Evolutionary conservation across 495 filamentous ascomycete species (phyloP), one percentile per base, ranked within the genome.

Genomic region (Cairneyella variabilis): DNA sequence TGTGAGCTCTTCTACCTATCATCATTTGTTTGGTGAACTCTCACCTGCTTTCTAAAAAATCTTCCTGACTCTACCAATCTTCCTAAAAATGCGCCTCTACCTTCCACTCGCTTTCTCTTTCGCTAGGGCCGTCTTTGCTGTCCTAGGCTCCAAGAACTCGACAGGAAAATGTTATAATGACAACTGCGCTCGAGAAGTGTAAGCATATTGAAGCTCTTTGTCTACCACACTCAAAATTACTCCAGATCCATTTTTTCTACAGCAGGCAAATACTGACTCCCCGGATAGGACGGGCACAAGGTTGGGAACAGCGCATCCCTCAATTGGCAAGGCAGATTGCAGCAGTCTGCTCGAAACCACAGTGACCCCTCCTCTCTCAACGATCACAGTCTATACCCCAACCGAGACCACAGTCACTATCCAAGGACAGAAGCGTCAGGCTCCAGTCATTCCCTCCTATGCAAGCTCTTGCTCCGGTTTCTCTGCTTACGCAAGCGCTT

Each of bases 401-500:
- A 36, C 40, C 30, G 46, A 12, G 11, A 41, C 16, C 18, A 40
- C 41, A 10, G 28, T 39, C 10, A 38, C 51, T 3, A 2, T 21
- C 20, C 30, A 27, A 37, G 40, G 8, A 12, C 16, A 18, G 11
- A 45, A 11, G 21, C 20, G 21, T n/a, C 20, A 1, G 39, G 12
- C 2, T 44, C 16, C 34, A 11, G 28, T 45, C 5, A 48, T 57
- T 27, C 53, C 58, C 1, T 7, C 37, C 17, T 60, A 60, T 40
- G 58, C 58, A 0, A 42, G 9, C 16, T 16, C 16, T 11, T 60
- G 58, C 44, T 18, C 14, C 1, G 42, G 44, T 43, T 5, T 14
- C 5, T 34, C 27, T 3, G 22, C 26, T 1, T 61, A 58, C 36
- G 37, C 42, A 14, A 61, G 54, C 51, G 66, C 58, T 47, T 69